Evolutionary conservation across 805 yeast species (phyloP).

Genomic region (Ogataea chonburiensis): DNA sequence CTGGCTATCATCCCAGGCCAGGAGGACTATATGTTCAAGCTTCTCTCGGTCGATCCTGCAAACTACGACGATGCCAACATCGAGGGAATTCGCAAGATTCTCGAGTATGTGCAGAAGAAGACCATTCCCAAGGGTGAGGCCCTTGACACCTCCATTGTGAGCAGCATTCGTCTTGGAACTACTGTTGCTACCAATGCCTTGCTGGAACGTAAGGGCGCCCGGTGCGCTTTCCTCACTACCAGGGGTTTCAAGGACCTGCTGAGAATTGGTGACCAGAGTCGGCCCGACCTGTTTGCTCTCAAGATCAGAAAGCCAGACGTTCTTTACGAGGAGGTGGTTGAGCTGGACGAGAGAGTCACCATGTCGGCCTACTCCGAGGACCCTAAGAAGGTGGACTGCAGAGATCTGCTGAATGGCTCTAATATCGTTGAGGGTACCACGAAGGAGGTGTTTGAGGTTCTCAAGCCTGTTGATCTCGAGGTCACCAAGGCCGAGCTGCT

Average conservation of each 20-base stretch:
- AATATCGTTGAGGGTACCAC: constrained; percentile 38
- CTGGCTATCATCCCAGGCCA: constrained; percentile 12
- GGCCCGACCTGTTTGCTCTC: constrained; percentile 28
- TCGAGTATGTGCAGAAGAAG: constrained; percentile 20
- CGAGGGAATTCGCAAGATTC: constrained; percentile 28
- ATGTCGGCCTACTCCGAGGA: constrained; percentile 28
- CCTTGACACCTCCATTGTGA: constrained; percentile 21
- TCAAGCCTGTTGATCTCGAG: constrained; percentile 36
- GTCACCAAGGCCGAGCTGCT: constrained; percentile 23
- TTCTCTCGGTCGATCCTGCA: constrained; percentile 25
- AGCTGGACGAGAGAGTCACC: constrained; percentile 25
- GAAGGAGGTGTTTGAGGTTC: constrained; percentile 38
- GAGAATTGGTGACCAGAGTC: constrained; percentile 34
- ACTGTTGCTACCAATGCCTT: constrained; percentile 31
- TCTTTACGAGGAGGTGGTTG: constrained; percentile 23
- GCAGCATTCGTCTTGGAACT: constrained; percentile 29
- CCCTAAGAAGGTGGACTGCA: constrained; percentile 15
- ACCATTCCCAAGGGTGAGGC: constrained; percentile 21
- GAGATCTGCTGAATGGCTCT: constrained; percentile 26
- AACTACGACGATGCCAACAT: constrained; percentile 30
- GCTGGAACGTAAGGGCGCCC: constrained; percentile 25
- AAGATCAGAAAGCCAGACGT: constrained; percentile 23
- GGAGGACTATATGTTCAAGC: constrained; percentile 10
- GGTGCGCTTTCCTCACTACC: constrained; percentile 28
- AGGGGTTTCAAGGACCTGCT: constrained; percentile 34